These are phyloP conservation scores for Batrachochytrium dendrobatidis DNA, from an alignment of 371 early-diverging fungal genomes.

Conservation along the genomic window DNA sequence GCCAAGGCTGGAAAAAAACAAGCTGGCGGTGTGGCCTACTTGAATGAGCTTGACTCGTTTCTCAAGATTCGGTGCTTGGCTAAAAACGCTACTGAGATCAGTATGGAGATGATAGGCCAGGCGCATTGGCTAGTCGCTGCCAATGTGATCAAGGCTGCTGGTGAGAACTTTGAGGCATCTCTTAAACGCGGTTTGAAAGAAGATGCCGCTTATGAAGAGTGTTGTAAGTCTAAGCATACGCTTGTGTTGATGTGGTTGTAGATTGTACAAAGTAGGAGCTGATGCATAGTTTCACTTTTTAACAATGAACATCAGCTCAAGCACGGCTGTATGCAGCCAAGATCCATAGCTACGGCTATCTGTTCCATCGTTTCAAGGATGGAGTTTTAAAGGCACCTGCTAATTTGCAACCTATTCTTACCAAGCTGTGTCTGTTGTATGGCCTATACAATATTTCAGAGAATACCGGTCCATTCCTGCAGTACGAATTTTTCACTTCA, in stretches of 20 bases:
- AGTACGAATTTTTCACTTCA: slow-evolving; percentile 72
- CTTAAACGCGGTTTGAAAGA: slow-evolving; percentile 58
- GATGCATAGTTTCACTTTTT: too few species aligned
- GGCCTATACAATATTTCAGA: slow-evolving; percentile 77
- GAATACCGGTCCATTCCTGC: slow-evolving; percentile 80
- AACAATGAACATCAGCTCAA: slow-evolving; percentile 44
- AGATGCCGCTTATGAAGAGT: slow-evolving; percentile 83
- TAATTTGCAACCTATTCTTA: slow-evolving; percentile 43
- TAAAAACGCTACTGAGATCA: slow-evolving; percentile 48
- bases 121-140: slow-evolving; percentile 83
- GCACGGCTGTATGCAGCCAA: slow-evolving; percentile 78
- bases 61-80: slow-evolving; percentile 50
- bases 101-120: slow-evolving; percentile 59
- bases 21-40: slow-evolving; percentile 75
- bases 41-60: slow-evolving; percentile 52
- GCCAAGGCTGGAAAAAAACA: slow-evolving; percentile 67
- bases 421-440: slow-evolving; percentile 68
- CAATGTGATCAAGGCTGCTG: slow-evolving; percentile 73
- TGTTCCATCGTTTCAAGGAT: slow-evolving; percentile 79
- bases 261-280: slow-evolving; percentile 3
- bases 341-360: slow-evolving; percentile 76
- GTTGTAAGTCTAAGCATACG: slow-evolving; percentile 31
- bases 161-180: slow-evolving; percentile 63
- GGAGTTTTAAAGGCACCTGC: slow-evolving; percentile 54
- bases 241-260: background rate